These are phyloP conservation scores for Stropharia rugosoannulata DNA, from an alignment of 768 basidiomycete genomes.

Conservation along the genomic window DNA sequence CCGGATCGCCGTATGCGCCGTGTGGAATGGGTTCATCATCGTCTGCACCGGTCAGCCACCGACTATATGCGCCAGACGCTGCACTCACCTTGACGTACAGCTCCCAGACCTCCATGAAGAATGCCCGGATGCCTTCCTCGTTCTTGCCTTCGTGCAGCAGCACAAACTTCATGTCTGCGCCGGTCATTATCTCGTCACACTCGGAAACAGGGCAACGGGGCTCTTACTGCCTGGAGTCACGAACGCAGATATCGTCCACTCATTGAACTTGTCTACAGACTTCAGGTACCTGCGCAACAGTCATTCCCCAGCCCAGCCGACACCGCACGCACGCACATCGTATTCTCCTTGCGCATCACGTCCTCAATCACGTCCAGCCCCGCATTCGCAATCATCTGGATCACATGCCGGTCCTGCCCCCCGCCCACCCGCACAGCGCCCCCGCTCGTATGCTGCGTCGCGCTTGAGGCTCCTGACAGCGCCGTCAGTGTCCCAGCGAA, in stretches of 20 bases:
- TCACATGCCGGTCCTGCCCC: conserved; percentile 88
- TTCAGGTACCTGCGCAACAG: conserved; percentile 80
- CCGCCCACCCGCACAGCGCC: conserved; percentile 70
- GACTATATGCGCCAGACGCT: not conserved
- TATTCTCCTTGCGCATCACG: conserved; percentile 76
- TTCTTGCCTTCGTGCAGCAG: conserved; percentile 94
- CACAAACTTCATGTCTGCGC: conserved; percentile 90
- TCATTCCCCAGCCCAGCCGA: conserved; percentile 7
- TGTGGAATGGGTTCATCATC: conserved; percentile 94
- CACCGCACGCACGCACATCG: conserved; percentile 56
- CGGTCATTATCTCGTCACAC: conserved; percentile 15
- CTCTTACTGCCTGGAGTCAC: conserved; percentile 92
- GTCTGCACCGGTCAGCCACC: conserved; percentile 47
- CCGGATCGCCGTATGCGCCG: conserved; percentile 79
- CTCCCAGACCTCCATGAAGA: conserved; percentile 98
- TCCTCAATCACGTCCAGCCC: conserved; percentile 96
- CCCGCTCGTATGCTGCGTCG: conserved; percentile 67
- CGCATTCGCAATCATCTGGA: conserved; percentile 98
- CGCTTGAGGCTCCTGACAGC: conserved; percentile 79
- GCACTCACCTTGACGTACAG: conserved; percentile 83
- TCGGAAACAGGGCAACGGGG: not conserved
- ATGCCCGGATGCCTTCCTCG: conserved; percentile 92
- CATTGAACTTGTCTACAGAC: conserved; percentile 95
- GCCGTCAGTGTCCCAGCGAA: conserved; percentile 89
- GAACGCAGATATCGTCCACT: conserved; percentile 98